These are phyloP conservation scores for Cynara cardunculus DNA, from an alignment of 129 eudicot genomes.

Conservation along the genomic window DNA sequence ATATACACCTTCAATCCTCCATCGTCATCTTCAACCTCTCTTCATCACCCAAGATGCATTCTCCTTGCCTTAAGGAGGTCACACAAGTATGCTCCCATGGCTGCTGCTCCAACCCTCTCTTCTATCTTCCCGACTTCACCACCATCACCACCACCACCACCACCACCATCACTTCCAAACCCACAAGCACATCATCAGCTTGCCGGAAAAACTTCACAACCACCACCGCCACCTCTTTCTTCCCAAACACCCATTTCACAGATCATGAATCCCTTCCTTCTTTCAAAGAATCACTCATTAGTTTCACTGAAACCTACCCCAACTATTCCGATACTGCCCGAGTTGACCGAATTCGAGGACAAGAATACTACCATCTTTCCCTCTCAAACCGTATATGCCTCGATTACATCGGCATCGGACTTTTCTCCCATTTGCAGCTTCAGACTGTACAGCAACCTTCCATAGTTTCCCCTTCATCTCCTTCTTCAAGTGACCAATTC, in stretches of 20 bases:
- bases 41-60: slow-evolving; percentile 37
- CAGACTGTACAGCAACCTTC: slow-evolving; percentile 28
- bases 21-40: not conserved
- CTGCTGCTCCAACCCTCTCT: slow-evolving; percentile 59
- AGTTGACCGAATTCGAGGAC: slow-evolving; percentile 61
- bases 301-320: slow-evolving; percentile 63
- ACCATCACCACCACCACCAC: slow-evolving; percentile 31
- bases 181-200: slow-evolving; percentile 43
- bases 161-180: slow-evolving; percentile 24
- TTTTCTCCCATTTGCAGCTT: slow-evolving; percentile 73
- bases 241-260: slow-evolving; percentile 65
- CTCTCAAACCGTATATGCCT: slow-evolving; percentile 62
- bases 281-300: slow-evolving; percentile 49
- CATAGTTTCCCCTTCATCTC: not conserved
- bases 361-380: slow-evolving; percentile 61
- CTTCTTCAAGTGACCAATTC: slow-evolving; percentile 24
- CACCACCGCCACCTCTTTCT: slow-evolving; percentile 58
- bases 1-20: not conserved
- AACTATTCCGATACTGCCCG: slow-evolving; percentile 48
- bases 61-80: slow-evolving; percentile 51
- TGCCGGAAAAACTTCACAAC: slow-evolving; percentile 56
- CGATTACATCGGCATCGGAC: slow-evolving; percentile 84
- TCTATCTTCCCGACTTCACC: slow-evolving; percentile 25
- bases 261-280: slow-evolving; percentile 82
- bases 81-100: slow-evolving; percentile 46